Conservation (phyloP, 345 rosid genomes). For the Combretum micranthum region DNA sequence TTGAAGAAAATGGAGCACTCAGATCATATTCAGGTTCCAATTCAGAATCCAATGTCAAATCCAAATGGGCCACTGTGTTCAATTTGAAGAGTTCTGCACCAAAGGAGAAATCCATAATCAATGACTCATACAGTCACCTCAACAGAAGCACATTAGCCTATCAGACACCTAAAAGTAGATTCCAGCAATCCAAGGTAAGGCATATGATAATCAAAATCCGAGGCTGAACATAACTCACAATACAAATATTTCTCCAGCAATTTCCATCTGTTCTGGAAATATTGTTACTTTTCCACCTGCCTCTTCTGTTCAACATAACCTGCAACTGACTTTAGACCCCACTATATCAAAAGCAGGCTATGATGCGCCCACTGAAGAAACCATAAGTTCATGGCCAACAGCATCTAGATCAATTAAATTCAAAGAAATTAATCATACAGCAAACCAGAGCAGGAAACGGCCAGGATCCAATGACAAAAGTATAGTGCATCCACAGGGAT, state of each 20-base stretch:
- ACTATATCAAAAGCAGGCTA: conserved; percentile 28
- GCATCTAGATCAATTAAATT: conserved; percentile 21
- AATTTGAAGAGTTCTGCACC: conserved; percentile 21
- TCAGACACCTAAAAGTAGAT: conserved; percentile 17
- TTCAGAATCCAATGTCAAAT: conserved; percentile 46
- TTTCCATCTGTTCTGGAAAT: conserved; percentile 21
- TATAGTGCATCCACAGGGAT: conserved; percentile 16
- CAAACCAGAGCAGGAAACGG: conserved; percentile 17
- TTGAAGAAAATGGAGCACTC: conserved; percentile 40
- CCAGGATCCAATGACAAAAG: conserved; percentile 13
- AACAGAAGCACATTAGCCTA: conserved; percentile 25
- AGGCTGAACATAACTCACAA: conserved; percentile 17
- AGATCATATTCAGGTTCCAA: conserved; percentile 51
- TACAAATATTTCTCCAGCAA: conserved; percentile 22
- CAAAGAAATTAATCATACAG: conserved; percentile 19
- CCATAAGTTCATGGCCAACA: conserved; percentile 38
- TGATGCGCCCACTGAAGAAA: conserved; percentile 33
- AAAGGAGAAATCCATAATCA: conserved; percentile 29
- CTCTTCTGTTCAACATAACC: conserved; percentile 23
- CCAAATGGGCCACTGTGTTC: conserved; percentile 20
- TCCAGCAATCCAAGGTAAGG: conserved; percentile 21
- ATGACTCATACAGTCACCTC: conserved; percentile 25
- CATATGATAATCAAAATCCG: conserved; percentile 23
- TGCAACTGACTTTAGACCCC: conserved; percentile 19
- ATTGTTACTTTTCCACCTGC: conserved; percentile 13